phyloP scores from a whole-genome alignment of 257 asterid genomes.

The Solanum dulcamara region DNA sequence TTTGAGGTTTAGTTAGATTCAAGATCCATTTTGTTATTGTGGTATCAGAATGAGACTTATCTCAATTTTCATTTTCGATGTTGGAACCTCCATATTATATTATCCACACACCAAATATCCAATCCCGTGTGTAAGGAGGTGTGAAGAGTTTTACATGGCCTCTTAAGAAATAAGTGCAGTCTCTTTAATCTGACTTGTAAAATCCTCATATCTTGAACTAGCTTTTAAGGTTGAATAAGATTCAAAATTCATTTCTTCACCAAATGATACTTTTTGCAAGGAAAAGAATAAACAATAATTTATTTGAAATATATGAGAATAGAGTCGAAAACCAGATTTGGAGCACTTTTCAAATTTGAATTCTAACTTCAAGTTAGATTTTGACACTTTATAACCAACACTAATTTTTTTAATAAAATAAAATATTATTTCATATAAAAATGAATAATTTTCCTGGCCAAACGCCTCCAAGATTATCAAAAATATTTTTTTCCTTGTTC shows the following conservation, averaged over 20 bases:
- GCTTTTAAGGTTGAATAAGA: neutral
- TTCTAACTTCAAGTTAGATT: neutral
- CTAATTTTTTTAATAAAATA: neutral
- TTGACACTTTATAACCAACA: neutral
- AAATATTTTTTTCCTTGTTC: neutral
- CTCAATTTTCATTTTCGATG: neutral
- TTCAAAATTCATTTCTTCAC: neutral
- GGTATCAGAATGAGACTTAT: neutral
- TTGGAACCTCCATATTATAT: fast-evolving
- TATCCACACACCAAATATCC: fast-evolving
- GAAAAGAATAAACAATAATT: neutral
- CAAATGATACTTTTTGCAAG: neutral
- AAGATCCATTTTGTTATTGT: too few relatives aligned
- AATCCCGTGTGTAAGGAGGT: fast-evolving
- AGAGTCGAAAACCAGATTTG: neutral
- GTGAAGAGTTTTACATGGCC: neutral
- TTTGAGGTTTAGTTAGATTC: neutral
- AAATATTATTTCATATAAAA: neutral
- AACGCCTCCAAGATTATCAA: neutral
- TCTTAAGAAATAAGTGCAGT: neutral
- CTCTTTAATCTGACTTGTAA: too few relatives aligned
- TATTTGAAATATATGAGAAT: neutral
- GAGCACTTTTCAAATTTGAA: neutral
- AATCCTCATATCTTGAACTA: neutral
- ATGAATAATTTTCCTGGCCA: neutral